These are phyloP conservation scores for Phaffomyces antillensis DNA, from an alignment of 805 yeast species.

Conservation along the genomic window DNA sequence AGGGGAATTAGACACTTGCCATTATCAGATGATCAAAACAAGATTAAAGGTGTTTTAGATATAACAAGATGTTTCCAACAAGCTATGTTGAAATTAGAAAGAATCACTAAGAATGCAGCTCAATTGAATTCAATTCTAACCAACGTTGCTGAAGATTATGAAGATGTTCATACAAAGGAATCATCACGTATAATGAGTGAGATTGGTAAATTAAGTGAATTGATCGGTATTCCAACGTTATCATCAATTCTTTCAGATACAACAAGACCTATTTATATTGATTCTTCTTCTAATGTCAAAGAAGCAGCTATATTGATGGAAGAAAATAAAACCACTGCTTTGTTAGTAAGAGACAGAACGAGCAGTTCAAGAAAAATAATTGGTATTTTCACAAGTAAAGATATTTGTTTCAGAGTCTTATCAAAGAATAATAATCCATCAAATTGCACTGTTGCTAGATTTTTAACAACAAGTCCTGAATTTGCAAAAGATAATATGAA, in stretches of 20 bases:
- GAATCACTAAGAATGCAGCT: constrained; percentile 31
- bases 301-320: constrained; percentile 35
- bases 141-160: constrained; percentile 26
- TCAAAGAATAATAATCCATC: constrained; percentile 30
- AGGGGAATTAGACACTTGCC: constrained; percentile 38
- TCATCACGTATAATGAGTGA: constrained; percentile 26
- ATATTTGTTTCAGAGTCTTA: constrained; percentile 35
- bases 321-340: constrained; percentile 33
- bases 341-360: constrained; percentile 31
- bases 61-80: constrained; percentile 41
- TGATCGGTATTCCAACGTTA: constrained; percentile 37
- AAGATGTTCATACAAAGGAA: constrained; percentile 16
- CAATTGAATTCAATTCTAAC: constrained; percentile 23
- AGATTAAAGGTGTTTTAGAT: constrained; percentile 37
- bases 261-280: constrained; percentile 28
- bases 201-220: constrained; percentile 28
- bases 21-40: constrained; percentile 27
- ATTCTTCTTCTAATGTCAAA: constrained; percentile 29
- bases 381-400: constrained; percentile 41
- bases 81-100: constrained; percentile 36
- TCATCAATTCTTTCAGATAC: constrained; percentile 13
- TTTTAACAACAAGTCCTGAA: constrained; percentile 40
- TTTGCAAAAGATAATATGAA: constrained; percentile 33
- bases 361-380: constrained; percentile 28
- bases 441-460: constrained; percentile 32